A percentile compares a stretch with the other conserved stretches of the same genome.
Conservation (phyloP, 495 filamentous ascomycete species). For the Lasiosphaeria miniovina region DNA sequence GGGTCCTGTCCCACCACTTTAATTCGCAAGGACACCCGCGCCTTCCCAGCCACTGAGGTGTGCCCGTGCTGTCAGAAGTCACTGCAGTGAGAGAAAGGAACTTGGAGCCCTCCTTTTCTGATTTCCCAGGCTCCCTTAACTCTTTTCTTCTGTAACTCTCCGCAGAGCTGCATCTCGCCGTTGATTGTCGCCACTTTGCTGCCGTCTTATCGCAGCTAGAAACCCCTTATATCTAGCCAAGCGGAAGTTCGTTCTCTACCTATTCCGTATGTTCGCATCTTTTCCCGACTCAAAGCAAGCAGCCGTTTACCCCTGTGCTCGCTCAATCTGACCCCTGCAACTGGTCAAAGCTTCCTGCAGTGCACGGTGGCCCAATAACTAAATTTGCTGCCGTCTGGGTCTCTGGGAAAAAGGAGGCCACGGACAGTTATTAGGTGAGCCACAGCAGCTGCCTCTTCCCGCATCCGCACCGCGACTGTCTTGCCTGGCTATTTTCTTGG, state of each 20-base stretch:
- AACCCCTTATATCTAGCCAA: background rate
- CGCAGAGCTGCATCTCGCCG: too few species aligned
- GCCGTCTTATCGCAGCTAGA: background rate
- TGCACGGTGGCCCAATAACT: background rate
- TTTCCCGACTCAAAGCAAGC: background rate
- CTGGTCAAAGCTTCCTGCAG: conserved; percentile 1
- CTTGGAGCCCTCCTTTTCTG: too few species aligned
- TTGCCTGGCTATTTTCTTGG: background rate
- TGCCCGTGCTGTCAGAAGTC: background rate
- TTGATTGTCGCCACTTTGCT: background rate
- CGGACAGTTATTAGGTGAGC: background rate
- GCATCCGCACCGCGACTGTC: background rate
- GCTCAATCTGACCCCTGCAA: background rate
- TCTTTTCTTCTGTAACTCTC: background rate
- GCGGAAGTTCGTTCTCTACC: background rate
- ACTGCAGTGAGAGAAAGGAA: too few species aligned
- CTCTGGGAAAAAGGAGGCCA: conserved; percentile 5
- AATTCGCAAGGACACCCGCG: background rate
- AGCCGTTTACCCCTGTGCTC: background rate
- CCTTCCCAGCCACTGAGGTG: background rate
- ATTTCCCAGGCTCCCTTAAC: too few species aligned
- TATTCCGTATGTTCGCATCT: background rate
- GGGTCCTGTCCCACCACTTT: background rate
- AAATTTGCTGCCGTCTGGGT: conserved; percentile 4
- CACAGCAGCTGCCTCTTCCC: background rate